phyloP scores from a whole-genome alignment of 306 rosid genomes.

The Quercus engelmannii region DNA sequence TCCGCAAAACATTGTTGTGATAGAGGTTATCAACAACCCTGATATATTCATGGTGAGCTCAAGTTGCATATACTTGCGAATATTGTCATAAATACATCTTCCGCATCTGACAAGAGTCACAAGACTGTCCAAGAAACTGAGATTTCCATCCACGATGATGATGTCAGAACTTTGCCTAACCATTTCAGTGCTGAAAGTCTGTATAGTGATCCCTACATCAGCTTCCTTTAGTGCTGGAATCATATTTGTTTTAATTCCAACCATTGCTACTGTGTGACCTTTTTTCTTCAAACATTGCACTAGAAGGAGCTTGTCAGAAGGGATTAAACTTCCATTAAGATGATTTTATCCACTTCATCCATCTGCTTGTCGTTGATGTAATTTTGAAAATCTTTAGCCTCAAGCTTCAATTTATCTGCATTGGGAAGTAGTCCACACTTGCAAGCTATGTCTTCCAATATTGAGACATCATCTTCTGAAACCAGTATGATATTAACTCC shows the following conservation, averaged over 20 bases:
- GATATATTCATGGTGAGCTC: conserved; percentile 16
- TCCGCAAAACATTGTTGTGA: background rate
- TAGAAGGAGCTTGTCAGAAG: too few species aligned
- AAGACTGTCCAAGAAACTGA: background rate
- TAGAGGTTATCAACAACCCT: background rate
- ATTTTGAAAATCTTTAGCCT: background rate
- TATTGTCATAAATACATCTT: conserved; percentile 17
- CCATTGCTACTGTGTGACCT: too few species aligned
- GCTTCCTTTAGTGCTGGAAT: too few species aligned
- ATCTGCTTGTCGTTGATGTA: background rate
- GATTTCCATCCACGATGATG: background rate
- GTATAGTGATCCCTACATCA: too few species aligned
- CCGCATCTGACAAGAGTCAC: background rate
- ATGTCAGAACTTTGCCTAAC: too few species aligned
- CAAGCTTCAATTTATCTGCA: background rate
- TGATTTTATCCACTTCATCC: conserved; percentile 12
- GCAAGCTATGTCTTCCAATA: background rate
- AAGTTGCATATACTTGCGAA: conserved; percentile 30
- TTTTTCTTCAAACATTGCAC: too few species aligned
- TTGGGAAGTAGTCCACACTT: background rate
- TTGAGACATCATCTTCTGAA: conserved; percentile 2
- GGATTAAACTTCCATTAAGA: background rate
- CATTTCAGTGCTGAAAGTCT: too few species aligned
- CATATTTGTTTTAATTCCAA: too few species aligned
- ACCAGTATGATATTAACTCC: conserved; percentile 7